Evolutionary conservation across 2,329 filamentous ascomycete genomes (phyloP).

Genomic region (Ophiostoma ips): DNA sequence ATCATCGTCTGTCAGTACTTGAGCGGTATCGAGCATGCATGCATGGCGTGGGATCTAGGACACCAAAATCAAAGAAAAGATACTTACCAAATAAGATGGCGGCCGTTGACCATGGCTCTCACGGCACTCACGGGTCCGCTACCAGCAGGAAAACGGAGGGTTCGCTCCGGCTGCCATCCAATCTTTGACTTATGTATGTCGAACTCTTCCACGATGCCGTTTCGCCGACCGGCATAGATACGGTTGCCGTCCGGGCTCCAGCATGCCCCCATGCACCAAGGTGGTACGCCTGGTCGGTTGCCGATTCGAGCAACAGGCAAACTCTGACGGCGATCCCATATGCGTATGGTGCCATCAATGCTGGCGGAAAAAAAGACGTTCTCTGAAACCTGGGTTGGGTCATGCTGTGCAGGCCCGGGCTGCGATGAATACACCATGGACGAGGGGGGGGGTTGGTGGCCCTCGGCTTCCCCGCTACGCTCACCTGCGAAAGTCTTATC

Average conservation of each 20-base stretch:
- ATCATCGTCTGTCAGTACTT: background rate
- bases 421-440: constrained; percentile 23
- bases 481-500: background rate
- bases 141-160: constrained; percentile 76
- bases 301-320: constrained; percentile 67
- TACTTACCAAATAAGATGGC: constrained; percentile 63
- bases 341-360: constrained; percentile 74
- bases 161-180: constrained; percentile 59
- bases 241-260: constrained; percentile 94
- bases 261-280: constrained; percentile 95
- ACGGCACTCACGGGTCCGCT: constrained; percentile 84
- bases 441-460: background rate
- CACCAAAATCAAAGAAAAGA: background rate
- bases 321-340: constrained; percentile 77
- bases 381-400: constrained; percentile 49
- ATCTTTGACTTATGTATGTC: constrained; percentile 60
- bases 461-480: too few species aligned
- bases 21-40: too few species aligned
- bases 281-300: constrained; percentile 62
- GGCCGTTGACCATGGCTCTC: constrained; percentile 79
- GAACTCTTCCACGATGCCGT: constrained; percentile 90
- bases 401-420: constrained; percentile 28
- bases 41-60: too few species aligned
- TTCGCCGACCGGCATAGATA: constrained; percentile 83
- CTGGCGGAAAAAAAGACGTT: constrained; percentile 79